Evolutionary conservation across 129 eudicot species (phyloP).

Genomic region (Escallonia herrerae): DNA sequence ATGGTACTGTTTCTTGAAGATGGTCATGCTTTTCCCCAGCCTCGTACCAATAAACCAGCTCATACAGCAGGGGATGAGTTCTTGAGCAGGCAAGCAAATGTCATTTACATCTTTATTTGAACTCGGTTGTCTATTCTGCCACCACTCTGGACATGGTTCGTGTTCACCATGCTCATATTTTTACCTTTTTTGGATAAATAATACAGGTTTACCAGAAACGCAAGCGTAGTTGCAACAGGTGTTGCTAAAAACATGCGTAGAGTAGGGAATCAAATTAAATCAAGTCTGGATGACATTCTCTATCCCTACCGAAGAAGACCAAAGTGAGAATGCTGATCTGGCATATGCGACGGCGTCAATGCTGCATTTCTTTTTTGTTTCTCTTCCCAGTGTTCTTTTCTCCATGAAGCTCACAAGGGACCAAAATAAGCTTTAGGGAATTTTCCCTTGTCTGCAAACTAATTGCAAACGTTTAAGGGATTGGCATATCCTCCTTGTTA

Average conservation of each 20-base stretch:
- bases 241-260: conserved; percentile 66
- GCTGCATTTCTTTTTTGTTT: neutral
- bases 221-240: conserved; percentile 79
- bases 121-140: neutral
- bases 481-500: neutral
- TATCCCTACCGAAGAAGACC: conserved; percentile 76
- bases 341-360: neutral
- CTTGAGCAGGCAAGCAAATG: conserved; percentile 65
- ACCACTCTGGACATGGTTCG: neutral
- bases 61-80: conserved; percentile 64
- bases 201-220: conserved; percentile 78
- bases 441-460: too few species aligned
- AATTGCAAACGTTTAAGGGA: too few species aligned
- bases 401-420: neutral
- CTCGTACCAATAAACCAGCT: conserved; percentile 61
- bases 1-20: conserved; percentile 33
- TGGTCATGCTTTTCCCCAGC: conserved; percentile 52
- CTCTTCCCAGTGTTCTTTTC: neutral
- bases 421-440: too few species aligned
- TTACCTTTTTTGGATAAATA: neutral
- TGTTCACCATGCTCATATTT: neutral
- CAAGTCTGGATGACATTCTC: conserved; percentile 62
- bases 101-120: neutral
- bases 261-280: conserved; percentile 79
- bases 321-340: conserved; percentile 34